A percentile compares a stretch with the other conserved stretches of the same genome.
These are phyloP conservation scores for Metarhizium humberi DNA, from an alignment of 2,329 filamentous ascomycete species.

Conservation along the genomic window DNA sequence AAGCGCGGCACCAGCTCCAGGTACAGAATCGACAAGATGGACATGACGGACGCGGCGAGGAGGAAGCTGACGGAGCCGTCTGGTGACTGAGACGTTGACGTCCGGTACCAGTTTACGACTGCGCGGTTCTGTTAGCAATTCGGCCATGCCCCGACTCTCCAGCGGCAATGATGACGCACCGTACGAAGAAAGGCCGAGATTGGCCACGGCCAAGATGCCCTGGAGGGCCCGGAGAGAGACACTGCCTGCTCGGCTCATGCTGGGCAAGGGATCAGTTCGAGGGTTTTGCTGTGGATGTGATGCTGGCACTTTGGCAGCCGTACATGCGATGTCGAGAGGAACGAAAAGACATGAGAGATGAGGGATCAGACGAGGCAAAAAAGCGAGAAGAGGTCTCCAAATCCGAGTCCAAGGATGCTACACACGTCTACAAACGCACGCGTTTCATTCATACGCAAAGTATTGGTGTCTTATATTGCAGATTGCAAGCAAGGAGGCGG, in stretches of 20 bases:
- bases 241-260: constrained; percentile 10
- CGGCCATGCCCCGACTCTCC: neutral
- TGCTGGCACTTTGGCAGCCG: neutral
- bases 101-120: constrained; percentile 54
- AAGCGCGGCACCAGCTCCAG: constrained; percentile 41
- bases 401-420: neutral
- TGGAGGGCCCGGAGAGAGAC: constrained; percentile 11
- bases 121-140: neutral
- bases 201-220: constrained; percentile 9
- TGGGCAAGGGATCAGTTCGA: neutral
- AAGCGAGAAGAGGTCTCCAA: neutral
- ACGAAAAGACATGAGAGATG: neutral
- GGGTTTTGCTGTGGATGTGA: too few species aligned
- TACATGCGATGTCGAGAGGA: neutral
- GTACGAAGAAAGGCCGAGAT: constrained; percentile 11
- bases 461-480: neutral
- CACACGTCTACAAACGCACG: neutral
- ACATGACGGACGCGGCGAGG: constrained; percentile 43
- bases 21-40: constrained; percentile 44
- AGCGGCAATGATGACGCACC: constrained; percentile 5
- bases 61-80: constrained; percentile 50
- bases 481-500: neutral
- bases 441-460: neutral
- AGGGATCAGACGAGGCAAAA: neutral
- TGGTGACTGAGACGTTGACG: constrained; percentile 42